Evolutionary conservation across 2,329 filamentous ascomycete species (phyloP).

Genomic region (Tolypocladium endophyticum): DNA sequence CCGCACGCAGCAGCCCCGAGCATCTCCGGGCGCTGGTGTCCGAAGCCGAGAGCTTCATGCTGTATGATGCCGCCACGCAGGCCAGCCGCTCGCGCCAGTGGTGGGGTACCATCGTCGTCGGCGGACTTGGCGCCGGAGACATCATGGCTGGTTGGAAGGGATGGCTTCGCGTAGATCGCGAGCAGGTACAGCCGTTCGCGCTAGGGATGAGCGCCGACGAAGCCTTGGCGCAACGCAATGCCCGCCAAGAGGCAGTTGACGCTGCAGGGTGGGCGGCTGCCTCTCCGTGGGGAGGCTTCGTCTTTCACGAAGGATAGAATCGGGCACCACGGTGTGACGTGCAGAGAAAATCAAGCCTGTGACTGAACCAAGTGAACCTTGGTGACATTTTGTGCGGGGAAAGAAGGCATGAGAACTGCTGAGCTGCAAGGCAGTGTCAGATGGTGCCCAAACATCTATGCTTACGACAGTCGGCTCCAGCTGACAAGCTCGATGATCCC

Average conservation of each 20-base stretch:
- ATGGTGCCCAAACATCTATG: background rate
- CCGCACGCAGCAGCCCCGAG: slow-evolving; percentile 18
- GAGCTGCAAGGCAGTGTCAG: background rate
- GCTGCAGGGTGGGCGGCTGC: slow-evolving; percentile 33
- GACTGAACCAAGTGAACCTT: background rate
- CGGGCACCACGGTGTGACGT: background rate
- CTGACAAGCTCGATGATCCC: background rate
- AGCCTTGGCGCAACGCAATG: slow-evolving; percentile 29
- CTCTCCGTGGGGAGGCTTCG: slow-evolving; percentile 40
- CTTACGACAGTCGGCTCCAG: background rate
- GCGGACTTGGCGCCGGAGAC: slow-evolving; percentile 17
- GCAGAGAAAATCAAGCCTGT: background rate
- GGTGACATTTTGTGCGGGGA: background rate
- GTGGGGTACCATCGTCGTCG: slow-evolving; percentile 48
- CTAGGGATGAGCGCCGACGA: slow-evolving; percentile 30
- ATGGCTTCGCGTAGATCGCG: slow-evolving; percentile 41
- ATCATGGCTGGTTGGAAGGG: slow-evolving; percentile 28
- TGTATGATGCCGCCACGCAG: slow-evolving; percentile 32
- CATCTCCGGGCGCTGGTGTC: slow-evolving; percentile 24
- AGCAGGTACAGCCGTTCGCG: slow-evolving; percentile 27
- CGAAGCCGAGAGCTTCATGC: slow-evolving; percentile 34
- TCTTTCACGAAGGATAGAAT: slow-evolving; percentile 18
- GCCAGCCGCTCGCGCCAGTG: slow-evolving; percentile 35
- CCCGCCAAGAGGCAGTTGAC: slow-evolving; percentile 28
- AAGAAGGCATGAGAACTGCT: background rate